Evolutionary conservation across 2,329 filamentous ascomycete species (phyloP).

Genomic region (Nemania diffusa): DNA sequence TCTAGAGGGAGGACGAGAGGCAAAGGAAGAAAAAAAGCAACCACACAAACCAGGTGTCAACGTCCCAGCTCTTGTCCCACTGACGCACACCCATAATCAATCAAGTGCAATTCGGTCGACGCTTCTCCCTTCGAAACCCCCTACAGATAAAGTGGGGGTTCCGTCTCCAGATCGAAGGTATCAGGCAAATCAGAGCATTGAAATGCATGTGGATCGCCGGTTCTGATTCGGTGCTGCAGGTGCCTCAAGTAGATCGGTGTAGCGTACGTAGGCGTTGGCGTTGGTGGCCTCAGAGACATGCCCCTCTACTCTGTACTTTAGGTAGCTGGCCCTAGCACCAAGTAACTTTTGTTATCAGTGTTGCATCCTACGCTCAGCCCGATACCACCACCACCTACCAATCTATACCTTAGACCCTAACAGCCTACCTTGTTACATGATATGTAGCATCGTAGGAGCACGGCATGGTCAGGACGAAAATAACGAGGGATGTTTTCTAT

Average conservation of each 20-base stretch:
- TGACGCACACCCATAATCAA: constrained; percentile 15
- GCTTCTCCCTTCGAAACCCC: constrained; percentile 17
- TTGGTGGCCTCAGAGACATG: constrained; percentile 22
- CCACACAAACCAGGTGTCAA: no score
- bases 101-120: constrained; percentile 21
- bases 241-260: neutral
- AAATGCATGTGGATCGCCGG: constrained; percentile 33
- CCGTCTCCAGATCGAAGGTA: neutral
- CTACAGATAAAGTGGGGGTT: constrained; percentile 29
- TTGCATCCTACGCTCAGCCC: neutral
- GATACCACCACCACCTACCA: neutral
- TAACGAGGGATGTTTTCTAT: constrained; percentile 19
- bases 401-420: neutral
- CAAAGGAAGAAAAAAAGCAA: constrained; percentile 25
- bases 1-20: constrained; percentile 5
- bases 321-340: neutral
- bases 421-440: neutral
- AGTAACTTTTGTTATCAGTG: neutral
- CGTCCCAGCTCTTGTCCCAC: constrained; percentile 30
- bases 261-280: neutral
- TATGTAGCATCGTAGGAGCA: constrained; percentile 8
- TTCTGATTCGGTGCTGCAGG: constrained; percentile 21
- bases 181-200: constrained; percentile 21
- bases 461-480: constrained; percentile 26
- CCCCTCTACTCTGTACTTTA: neutral